Base-by-base conservation (phyloP, 2,329 filamentous ascomycete genomes). In the Pseudogymnoascus sp. region DNA sequence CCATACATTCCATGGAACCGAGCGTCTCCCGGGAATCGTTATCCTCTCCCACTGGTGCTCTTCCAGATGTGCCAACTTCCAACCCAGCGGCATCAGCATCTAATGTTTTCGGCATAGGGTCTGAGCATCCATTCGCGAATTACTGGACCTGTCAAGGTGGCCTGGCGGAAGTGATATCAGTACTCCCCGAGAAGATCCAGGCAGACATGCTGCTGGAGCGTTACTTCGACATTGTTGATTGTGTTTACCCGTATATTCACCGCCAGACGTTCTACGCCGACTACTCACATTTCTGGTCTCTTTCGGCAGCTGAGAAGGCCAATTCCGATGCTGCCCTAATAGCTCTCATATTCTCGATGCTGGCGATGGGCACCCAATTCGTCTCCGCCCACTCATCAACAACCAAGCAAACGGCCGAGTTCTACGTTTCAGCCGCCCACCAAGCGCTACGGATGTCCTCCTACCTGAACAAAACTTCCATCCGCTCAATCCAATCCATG, bases 61-160 rank as follows among this genome's bases (percentile, higher is more conserved):
- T 92, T 52, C 90, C 88, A 60, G 86, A 90, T 69, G 82, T 91
- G 2, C 87, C 89, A 0, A 89, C 88, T 70, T 88, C 88, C 0
- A 80, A 83, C 43, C 83, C 87, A 8, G 85, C 85, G 6, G 86
- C 87, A 1, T 88, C 86, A 4, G 84, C 86, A 1, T 90, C 87
- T 62, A 91, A 90, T 66, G 87, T 92, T 62, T 92, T 92, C 71
- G 89, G 89, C n/a, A 85, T 91, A 66, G 89, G 88, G 12, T 86
- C 87, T 0, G 87, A 91, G 70, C 88, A 91, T 70, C 89, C 88
- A 0, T 92, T 92, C 71, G 86, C 88, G 69, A 92, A 92, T 71
- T 92, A 92, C 74, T 93, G 90, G 90, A 92, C 89, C 2, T 90
- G 87, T 69, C 83, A 87, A 65, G 89, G 90, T 58, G 89, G 89